Percentiles rank a stretch among this genome's conserved stretches.
Conservation (phyloP, 495 filamentous ascomycete species). For the Mycothermus thermophilus region DNA sequence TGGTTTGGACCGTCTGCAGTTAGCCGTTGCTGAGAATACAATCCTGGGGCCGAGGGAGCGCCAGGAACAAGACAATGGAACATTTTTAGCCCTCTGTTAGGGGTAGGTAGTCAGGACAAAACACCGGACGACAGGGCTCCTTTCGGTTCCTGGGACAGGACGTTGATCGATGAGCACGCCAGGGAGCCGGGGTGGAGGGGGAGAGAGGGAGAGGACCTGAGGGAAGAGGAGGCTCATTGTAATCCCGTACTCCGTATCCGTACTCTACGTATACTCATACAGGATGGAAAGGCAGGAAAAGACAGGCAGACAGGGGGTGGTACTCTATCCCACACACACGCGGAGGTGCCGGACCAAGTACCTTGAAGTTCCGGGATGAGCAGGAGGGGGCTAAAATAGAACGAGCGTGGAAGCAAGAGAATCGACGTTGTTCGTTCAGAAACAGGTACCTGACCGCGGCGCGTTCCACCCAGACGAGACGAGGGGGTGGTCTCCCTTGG, state of each 20-base stretch:
- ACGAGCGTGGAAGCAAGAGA: conserved; percentile 1
- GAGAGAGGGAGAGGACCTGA: background rate
- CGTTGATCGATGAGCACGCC: too few species aligned
- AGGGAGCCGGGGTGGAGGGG: too few species aligned
- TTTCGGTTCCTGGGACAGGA: too few species aligned
- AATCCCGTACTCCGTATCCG: too few species aligned
- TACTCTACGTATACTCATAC: background rate
- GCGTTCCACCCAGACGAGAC: conserved; percentile 9
- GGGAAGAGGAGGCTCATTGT: background rate
- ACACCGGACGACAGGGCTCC: conserved; percentile 13
- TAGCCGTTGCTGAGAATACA: too few species aligned
- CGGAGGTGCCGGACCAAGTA: too few species aligned
- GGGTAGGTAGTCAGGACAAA: conserved; percentile 14
- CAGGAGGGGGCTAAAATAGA: conserved; percentile 6
- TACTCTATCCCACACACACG: too few species aligned
- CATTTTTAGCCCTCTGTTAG: conserved; percentile 8
- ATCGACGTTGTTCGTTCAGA: conserved; percentile 3
- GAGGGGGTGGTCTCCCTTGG: too few species aligned
- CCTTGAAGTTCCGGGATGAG: too few species aligned
- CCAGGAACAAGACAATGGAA: conserved; percentile 13
- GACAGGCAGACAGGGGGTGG: too few species aligned
- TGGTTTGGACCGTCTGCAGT: too few species aligned
- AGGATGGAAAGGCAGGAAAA: conserved; percentile 2
- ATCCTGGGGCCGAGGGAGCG: conserved; percentile 8
- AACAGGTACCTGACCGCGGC: conserved; percentile 3